Conservation (phyloP, 208 protist genomes). For the Trypanosoma lewisi region DNA sequence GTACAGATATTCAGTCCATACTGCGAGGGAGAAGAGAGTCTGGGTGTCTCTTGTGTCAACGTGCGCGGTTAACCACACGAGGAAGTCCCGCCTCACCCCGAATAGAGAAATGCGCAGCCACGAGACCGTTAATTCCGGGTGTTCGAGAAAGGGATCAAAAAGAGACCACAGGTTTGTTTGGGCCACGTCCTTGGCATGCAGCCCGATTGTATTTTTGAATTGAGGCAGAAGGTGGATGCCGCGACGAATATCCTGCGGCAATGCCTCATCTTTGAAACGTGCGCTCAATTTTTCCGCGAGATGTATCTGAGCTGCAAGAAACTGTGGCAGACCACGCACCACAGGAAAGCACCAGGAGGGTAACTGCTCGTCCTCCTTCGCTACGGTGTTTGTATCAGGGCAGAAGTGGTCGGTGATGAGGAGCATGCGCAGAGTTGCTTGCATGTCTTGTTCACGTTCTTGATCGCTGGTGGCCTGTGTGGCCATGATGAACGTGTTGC, state of each 20-base stretch:
- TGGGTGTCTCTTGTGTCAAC: slow-evolving; percentile 21
- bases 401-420: slow-evolving; percentile 9
- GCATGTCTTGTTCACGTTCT: slow-evolving; percentile 1
- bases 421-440: slow-evolving; percentile 23
- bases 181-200: neutral
- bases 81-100: slow-evolving; percentile 17
- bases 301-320: slow-evolving; percentile 10
- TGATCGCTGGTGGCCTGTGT: neutral
- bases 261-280: neutral
- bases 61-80: slow-evolving; percentile 35
- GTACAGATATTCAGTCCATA: slow-evolving; percentile 6
- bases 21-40: neutral
- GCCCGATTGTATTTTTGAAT: neutral
- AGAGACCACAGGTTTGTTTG: slow-evolving; percentile 12
- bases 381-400: neutral
- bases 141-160: slow-evolving; percentile 11
- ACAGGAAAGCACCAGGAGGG: slow-evolving; percentile 1
- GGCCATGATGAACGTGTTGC: slow-evolving; percentile 22
- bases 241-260: neutral
- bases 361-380: neutral
- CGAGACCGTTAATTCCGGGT: slow-evolving; percentile 21
- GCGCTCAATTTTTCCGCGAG: slow-evolving; percentile 3
- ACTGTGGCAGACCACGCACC: slow-evolving; percentile 5
- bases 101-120: slow-evolving; percentile 42
- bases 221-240: neutral